Base-by-base conservation (phyloP, 768 basidiomycete genomes). In the Fomitopsis serialis region DNA sequence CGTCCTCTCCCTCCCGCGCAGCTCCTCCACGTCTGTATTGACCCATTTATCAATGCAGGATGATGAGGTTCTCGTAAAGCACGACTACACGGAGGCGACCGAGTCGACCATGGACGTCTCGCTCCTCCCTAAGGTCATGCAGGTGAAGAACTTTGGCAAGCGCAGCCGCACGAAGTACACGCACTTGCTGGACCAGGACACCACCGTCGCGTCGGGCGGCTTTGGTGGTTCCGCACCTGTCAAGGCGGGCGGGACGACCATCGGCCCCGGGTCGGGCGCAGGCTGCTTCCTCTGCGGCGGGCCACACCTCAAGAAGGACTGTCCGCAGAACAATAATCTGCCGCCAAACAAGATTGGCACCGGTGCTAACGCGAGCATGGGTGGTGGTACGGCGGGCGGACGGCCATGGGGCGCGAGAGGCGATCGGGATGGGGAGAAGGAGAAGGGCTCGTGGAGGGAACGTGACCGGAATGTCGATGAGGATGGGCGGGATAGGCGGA, bases 261-360 rank as follows among this genome's bases (percentile, higher is more conserved):
- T 19, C 37, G 37, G 37, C 15, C 53, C 56, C 4, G 72, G 76
- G 22, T 71, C 72, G 0, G 74, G 71, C 0, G 82, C 78, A 1
- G 92, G 91, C 0, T 99, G 97, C 66, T 99, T 96, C 75, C 67
- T 83, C 34, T 99, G 97, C 66, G 96, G 96, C 6, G 95, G 95
- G 0, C 88, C 91, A 6, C 96, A 98, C 75, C 72, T 96, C 32
- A 93, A 92, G 68, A 91, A 88, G 78, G 71, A 72, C 49, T 73
- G 72, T 54, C 72, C 72, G 5, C 67, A 72, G 53, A 67, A 66
- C 36, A 60, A 56, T n/a, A 57, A 63, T 25, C 23, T 59, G 11
- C 59, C 62, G n/a, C 63, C 64, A 1, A 67, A 66, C 34, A 58
- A 52, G 19, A 57, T 58, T 1, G 64, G 62, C 19, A 69, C 70